Percentiles rank a stretch among this genome's conserved stretches.
These are phyloP conservation scores for Eucalyptus curtisii DNA, from an alignment of 345 rosid species.

Conservation along the genomic window DNA sequence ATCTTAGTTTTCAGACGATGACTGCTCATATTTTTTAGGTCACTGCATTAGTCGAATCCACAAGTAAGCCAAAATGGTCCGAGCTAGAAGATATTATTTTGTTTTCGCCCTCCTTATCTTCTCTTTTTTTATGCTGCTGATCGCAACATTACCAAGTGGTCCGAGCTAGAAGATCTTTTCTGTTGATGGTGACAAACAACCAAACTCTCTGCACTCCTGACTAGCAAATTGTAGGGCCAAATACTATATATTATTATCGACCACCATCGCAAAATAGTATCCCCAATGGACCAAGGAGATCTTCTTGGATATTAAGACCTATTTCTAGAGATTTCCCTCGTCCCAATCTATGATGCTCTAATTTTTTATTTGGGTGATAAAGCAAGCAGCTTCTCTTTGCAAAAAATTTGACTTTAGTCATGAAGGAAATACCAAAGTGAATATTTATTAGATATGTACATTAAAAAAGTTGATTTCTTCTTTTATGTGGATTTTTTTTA, in stretches of 20 bases:
- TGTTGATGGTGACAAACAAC: background rate
- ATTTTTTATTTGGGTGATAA: background rate
- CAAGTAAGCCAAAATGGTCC: background rate
- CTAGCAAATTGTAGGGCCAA: background rate
- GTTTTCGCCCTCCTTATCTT: background rate
- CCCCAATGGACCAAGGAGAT: background rate
- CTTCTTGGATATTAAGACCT: background rate
- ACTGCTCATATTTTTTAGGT: background rate
- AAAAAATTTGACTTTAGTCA: background rate
- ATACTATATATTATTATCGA: background rate
- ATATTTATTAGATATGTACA: background rate
- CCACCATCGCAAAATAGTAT: background rate
- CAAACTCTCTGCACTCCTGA: background rate
- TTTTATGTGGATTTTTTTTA: background rate
- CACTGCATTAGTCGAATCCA: background rate
- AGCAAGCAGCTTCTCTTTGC: background rate
- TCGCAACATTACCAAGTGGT: background rate
- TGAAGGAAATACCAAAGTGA: background rate
- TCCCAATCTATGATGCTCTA: background rate
- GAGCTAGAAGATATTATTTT: background rate
- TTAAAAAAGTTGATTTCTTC: background rate
- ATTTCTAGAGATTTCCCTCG: background rate
- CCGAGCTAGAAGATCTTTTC: background rate
- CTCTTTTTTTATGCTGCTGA: background rate
- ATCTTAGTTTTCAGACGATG: background rate